Percentiles rank a stretch among this genome's conserved stretches.
Conservation (phyloP, 2,329 filamentous ascomycete genomes). For the Penicillium sp. region DNA sequence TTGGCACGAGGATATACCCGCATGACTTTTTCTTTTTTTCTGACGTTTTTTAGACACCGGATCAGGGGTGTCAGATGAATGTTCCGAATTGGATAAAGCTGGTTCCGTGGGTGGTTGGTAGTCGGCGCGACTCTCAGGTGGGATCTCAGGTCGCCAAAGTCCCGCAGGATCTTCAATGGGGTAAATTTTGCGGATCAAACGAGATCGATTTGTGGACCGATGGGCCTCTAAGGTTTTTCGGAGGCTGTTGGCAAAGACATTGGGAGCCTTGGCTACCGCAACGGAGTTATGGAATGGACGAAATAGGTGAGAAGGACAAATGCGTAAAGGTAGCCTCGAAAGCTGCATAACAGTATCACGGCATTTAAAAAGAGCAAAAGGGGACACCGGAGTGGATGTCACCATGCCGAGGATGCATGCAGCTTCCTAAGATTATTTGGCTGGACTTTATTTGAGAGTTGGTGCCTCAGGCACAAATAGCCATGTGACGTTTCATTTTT, state of each 20-base stretch:
- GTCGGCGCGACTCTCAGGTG: slow-evolving; percentile 13
- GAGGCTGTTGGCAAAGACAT: slow-evolving; percentile 36
- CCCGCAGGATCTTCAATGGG: slow-evolving; percentile 11
- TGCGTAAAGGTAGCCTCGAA: slow-evolving; percentile 8
- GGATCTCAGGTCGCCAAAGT: slow-evolving; percentile 19
- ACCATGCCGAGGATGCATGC: slow-evolving; percentile 7
- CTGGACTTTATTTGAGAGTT: not conserved
- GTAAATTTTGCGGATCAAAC: slow-evolving; percentile 35
- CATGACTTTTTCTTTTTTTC: slow-evolving; percentile 2
- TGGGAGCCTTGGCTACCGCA: slow-evolving; percentile 14
- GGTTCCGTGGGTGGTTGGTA: slow-evolving; percentile 10
- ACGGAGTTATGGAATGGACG: slow-evolving; percentile 15
- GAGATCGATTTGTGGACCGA: slow-evolving; percentile 38
- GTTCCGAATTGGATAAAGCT: not conserved
- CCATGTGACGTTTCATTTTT: slow-evolving; percentile 13
- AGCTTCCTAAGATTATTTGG: not conserved
- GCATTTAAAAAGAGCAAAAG: slow-evolving; percentile 15
- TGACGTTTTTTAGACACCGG: slow-evolving; percentile 1
- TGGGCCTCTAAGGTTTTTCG: slow-evolving; percentile 43
- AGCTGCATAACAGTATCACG: slow-evolving; percentile 27
- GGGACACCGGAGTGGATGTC: slow-evolving; percentile 5
- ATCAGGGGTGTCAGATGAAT: not conserved
- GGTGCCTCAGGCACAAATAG: slow-evolving; percentile 6
- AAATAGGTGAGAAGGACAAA: slow-evolving; percentile 7
- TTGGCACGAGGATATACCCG: not conserved